These are phyloP conservation scores for Rostrohypoxylon terebratum DNA, from an alignment of 495 filamentous ascomycete species.

Conservation along the genomic window DNA sequence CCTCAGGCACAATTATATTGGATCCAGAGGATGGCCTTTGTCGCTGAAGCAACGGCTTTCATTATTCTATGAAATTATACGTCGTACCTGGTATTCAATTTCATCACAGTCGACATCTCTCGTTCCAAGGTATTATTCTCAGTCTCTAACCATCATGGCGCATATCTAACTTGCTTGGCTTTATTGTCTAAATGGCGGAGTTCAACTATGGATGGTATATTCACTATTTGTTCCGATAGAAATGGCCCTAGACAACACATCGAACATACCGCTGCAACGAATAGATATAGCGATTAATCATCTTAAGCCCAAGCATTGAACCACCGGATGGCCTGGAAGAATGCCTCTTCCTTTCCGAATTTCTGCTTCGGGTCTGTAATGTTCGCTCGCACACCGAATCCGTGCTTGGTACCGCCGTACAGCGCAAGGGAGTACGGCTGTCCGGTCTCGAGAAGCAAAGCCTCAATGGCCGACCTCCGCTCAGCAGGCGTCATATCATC, in stretches of 20 bases:
- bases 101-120: not conserved
- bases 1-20: not conserved
- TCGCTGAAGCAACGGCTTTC: conserved; percentile 4
- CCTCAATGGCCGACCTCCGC: conserved; percentile 66
- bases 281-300: not conserved
- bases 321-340: conserved; percentile 78
- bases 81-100: not conserved
- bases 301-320: conserved; percentile 62
- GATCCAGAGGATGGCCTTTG: conserved; percentile 8
- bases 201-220: not conserved
- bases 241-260: not conserved
- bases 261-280: not conserved
- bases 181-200: not conserved
- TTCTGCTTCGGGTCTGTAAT: conserved; percentile 67
- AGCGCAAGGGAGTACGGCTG: conserved; percentile 73
- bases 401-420: conserved; percentile 74
- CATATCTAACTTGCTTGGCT: not conserved
- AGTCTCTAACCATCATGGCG: not conserved
- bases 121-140: not conserved
- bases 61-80: not conserved
- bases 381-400: conserved; percentile 75
- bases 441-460: conserved; percentile 46
- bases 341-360: conserved; percentile 82
- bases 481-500: conserved; percentile 72
- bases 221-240: not conserved